These are phyloP conservation scores for Oryza rufipogon DNA, from an alignment of 176 grass and related monocot genomes.

Conservation along the genomic window DNA sequence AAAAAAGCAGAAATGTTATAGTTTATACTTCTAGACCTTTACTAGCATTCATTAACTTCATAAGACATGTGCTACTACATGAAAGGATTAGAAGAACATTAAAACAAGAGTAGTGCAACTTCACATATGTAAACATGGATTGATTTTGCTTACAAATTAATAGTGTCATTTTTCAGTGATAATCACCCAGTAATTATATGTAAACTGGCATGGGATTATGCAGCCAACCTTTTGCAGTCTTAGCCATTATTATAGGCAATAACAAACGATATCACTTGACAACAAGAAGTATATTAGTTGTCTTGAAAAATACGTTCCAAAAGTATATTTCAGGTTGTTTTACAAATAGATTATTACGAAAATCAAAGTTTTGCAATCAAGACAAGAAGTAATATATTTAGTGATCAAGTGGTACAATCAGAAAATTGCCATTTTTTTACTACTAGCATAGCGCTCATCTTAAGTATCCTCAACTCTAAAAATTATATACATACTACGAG, in stretches of 20 bases:
- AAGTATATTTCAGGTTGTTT: neutral
- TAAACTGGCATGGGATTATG: neutral
- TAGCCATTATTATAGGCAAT: neutral
- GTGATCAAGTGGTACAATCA: neutral
- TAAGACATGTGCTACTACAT: neutral
- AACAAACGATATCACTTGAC: neutral
- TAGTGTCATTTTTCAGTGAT: neutral
- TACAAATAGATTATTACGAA: neutral
- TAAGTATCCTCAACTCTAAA: neutral
- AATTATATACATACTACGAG: neutral
- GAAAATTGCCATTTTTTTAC: neutral
- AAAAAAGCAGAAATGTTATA: neutral
- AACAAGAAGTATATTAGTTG: neutral
- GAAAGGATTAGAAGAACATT: neutral
- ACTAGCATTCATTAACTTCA: neutral
- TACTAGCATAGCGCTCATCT: neutral
- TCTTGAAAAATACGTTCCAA: conserved; percentile 1
- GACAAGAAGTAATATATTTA: neutral
- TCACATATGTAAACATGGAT: conserved; percentile 1
- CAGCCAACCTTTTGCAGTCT: neutral
- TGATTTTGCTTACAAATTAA: conserved; percentile 15
- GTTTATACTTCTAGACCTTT: conserved; percentile 15
- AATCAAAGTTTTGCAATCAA: neutral
- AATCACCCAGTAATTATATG: neutral
- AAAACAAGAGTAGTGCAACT: neutral